Conservation (phyloP, 2,329 filamentous ascomycete genomes). For the Zarea fungicola region DNA sequence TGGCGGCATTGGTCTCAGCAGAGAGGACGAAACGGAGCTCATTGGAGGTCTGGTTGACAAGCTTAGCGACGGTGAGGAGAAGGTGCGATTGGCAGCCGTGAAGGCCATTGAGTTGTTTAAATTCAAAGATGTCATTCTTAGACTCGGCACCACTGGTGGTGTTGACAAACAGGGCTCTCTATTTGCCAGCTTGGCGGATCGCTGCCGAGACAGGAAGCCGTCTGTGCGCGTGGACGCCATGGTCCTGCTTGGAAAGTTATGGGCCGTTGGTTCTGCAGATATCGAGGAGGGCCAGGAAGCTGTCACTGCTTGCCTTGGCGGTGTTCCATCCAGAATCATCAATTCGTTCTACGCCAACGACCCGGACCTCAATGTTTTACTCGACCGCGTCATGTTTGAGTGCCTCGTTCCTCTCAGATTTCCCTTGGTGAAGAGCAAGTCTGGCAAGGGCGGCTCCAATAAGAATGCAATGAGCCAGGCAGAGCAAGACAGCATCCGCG, state of each 20-base stretch:
- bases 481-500: constrained; percentile 71
- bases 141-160: constrained; percentile 71
- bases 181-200: constrained; percentile 75
- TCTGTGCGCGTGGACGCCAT: constrained; percentile 82
- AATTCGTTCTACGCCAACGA: constrained; percentile 90
- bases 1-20: constrained; percentile 80
- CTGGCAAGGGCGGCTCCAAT: constrained; percentile 55
- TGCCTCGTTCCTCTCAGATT: constrained; percentile 85
- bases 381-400: constrained; percentile 83
- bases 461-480: constrained; percentile 39
- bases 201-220: constrained; percentile 80
- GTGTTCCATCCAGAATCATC: constrained; percentile 79
- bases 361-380: constrained; percentile 72
- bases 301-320: constrained; percentile 68
- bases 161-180: constrained; percentile 73
- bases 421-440: constrained; percentile 59
- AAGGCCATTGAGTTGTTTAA: constrained; percentile 76
- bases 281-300: constrained; percentile 77
- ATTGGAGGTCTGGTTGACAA: constrained; percentile 72
- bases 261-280: constrained; percentile 88
- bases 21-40: constrained; percentile 72
- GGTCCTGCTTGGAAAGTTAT: constrained; percentile 76
- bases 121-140: constrained; percentile 74
- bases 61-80: constrained; percentile 83
- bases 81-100: constrained; percentile 83